These are phyloP conservation scores for Neonectria magnoliae DNA, from an alignment of 2,329 filamentous ascomycete genomes.

Conservation along the genomic window DNA sequence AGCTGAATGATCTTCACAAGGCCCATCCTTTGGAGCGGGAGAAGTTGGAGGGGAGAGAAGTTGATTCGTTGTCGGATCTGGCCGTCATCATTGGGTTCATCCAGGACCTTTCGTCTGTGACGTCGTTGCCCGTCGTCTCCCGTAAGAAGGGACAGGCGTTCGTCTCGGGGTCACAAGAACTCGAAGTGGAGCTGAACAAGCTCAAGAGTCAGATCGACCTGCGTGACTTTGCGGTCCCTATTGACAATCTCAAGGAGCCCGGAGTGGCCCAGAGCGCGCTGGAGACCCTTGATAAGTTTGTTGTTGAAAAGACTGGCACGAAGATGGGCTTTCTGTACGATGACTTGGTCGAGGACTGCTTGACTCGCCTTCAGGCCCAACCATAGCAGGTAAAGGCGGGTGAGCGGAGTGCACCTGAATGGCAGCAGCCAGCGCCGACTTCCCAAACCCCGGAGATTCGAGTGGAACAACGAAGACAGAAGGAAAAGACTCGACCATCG, in stretches of 20 bases:
- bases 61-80: conserved; percentile 49
- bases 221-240: conserved; percentile 51
- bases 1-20: conserved; percentile 51
- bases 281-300: conserved; percentile 48
- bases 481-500: conserved; percentile 56
- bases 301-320: conserved; percentile 50
- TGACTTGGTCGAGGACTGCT: conserved; percentile 52
- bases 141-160: conserved; percentile 54
- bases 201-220: conserved; percentile 54
- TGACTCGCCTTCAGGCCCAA: conserved; percentile 46
- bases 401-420: conserved; percentile 25
- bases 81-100: conserved; percentile 52
- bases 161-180: conserved; percentile 41
- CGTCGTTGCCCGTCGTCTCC: conserved; percentile 50
- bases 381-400: conserved; percentile 38
- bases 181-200: conserved; percentile 52
- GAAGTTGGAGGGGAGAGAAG: conserved; percentile 46
- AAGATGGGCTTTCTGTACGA: conserved; percentile 57
- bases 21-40: conserved; percentile 47
- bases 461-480: conserved; percentile 50
- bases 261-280: conserved; percentile 51
- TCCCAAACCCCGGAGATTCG: conserved; percentile 34
- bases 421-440: conserved; percentile 22
- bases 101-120: conserved; percentile 47
- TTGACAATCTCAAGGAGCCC: conserved; percentile 54